A percentile compares a stretch with the other conserved stretches of the same genome.
These are phyloP conservation scores for Vitis rupestris DNA, from an alignment of 164 flowering plant species.

Conservation along the genomic window DNA sequence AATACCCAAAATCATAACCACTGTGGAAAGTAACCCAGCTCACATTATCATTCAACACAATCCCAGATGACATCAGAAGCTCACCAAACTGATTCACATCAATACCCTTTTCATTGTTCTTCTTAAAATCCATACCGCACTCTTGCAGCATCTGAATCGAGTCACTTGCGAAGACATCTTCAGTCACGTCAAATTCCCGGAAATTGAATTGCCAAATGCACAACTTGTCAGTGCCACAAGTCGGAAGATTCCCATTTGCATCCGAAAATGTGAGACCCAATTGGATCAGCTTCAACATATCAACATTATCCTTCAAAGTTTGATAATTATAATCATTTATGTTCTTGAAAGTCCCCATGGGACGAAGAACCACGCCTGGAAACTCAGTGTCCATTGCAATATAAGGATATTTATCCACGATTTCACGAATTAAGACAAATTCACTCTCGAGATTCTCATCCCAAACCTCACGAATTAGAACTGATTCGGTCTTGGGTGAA, in stretches of 20 bases:
- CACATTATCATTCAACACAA: conserved; percentile 44
- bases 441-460: conserved; percentile 41
- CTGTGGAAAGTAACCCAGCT: conserved; percentile 52
- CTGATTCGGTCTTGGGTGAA: conserved; percentile 31
- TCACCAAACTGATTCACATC: conserved; percentile 49
- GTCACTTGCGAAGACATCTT: conserved; percentile 42
- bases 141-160: conserved; percentile 51
- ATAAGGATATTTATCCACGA: conserved; percentile 38
- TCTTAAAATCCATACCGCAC: conserved; percentile 53
- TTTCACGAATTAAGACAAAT: conserved; percentile 37
- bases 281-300: conserved; percentile 52
- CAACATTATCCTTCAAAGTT: conserved; percentile 56
- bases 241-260: conserved; percentile 47
- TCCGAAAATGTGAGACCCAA: conserved; percentile 54
- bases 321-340: conserved; percentile 45
- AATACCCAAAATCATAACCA: conserved; percentile 49
- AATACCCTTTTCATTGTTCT: conserved; percentile 51
- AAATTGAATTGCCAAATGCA: conserved; percentile 59
- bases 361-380: conserved; percentile 54
- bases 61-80: conserved; percentile 54
- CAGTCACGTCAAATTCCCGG: conserved; percentile 40
- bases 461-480: conserved; percentile 52
- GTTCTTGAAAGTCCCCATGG: conserved; percentile 50
- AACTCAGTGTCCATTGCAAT: conserved; percentile 62
- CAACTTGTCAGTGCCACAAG: conserved; percentile 37